phyloP scores from a whole-genome alignment of 768 basidiomycete genomes.

The Naganishia antarctica region DNA sequence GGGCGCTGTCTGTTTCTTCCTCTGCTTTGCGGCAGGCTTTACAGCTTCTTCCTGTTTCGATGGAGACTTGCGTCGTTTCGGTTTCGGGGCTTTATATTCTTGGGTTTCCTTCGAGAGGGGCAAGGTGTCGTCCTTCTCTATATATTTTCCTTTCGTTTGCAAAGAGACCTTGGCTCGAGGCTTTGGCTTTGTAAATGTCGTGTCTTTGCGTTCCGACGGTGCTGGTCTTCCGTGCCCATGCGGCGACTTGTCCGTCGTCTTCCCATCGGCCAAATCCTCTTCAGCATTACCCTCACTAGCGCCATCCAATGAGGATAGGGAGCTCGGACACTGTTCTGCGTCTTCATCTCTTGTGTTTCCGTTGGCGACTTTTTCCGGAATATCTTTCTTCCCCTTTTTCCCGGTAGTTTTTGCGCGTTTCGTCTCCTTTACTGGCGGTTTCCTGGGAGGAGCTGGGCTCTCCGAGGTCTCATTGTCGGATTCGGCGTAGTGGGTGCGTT shows the following conservation, averaged over 20 bases:
- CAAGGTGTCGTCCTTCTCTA: neutral
- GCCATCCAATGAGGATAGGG: neutral
- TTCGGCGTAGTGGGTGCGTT: neutral
- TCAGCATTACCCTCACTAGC: neutral
- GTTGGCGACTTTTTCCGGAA: neutral
- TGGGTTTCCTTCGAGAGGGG: neutral
- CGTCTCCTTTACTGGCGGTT: neutral
- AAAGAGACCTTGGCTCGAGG: neutral
- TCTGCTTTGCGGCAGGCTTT: neutral
- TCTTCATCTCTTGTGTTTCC: neutral
- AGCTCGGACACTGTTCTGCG: neutral
- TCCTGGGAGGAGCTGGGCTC: neutral
- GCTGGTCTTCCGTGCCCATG: neutral
- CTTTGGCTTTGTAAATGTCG: neutral
- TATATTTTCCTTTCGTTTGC: neutral
- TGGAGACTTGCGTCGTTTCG: conserved; percentile 1
- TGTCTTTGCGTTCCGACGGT: neutral
- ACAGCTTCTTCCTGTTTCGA: neutral
- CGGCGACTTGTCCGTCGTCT: neutral
- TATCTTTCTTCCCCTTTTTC: neutral
- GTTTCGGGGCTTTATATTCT: neutral
- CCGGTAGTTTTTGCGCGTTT: neutral
- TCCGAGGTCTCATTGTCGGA: neutral
- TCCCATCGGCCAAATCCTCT: too few relatives aligned
- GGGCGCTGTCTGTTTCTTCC: neutral